Base-by-base conservation (phyloP, 2,329 filamentous ascomycete species). In the Pseudomassariella vexata region DNA sequence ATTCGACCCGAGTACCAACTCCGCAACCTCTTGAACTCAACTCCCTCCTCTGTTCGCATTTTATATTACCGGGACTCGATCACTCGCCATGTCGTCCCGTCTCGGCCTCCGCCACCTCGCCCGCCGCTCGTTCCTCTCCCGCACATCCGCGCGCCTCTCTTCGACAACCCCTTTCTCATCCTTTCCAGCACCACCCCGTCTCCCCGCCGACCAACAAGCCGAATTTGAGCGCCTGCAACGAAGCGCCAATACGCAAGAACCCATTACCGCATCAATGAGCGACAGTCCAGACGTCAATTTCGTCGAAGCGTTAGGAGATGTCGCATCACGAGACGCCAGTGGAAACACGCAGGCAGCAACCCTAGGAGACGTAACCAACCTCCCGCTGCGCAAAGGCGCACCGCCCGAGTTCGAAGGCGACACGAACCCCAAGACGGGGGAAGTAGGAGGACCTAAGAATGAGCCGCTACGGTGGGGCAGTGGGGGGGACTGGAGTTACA, bases 361-460 rank as follows among this genome's bases (percentile, higher is more conserved):
- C 4, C 16, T 23, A 19, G 26, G 25, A 34, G 21, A 35, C 25
- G 26, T 28, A 5, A 22, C 23, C 17, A 39, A 35, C 26, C 37
- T 36, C 2, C 52, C 90, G n/a, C 42, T 56, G 14, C 46, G 53
- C 14, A 54, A 52, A 33, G 90, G 90, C 21, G 82, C 88, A 25
- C 75, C 80, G 49, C 89, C 92, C 2, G 90, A 96, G 63, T 98
- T 98, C 49, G 80, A 90, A 46, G 92, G 92, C 37, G 89, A 96
- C 33, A 72, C 69, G 34, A 96, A 98, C 58, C 92, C 92, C 3
- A 83, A 82, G 68, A 98, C 92, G 2, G 92, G 92, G 16, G 92
- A 98, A 69, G 78, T 95, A 9, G 92, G 92, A 5, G 92, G 92
- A 1, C 92, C 92, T 5, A 98, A 96, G 78, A 96, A 94, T 53